Base-by-base conservation (phyloP, 169 alveolate species). In the Eimeria sp. region DNA sequence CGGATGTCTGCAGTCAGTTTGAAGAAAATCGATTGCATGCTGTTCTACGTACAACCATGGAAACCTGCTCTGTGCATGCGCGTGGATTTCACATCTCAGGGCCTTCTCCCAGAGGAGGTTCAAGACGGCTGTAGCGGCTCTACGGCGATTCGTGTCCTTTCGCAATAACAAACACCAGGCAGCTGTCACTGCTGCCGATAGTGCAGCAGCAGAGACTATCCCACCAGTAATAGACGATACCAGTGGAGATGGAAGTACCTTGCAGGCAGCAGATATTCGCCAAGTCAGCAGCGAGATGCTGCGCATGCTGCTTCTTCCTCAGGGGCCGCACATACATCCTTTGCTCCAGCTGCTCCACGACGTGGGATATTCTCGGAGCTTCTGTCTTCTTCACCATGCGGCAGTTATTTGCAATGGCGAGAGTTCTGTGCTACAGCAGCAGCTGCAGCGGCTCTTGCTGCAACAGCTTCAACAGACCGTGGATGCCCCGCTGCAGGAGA, bases 51-150 rank as follows among this genome's bases (percentile, higher is more conserved):
- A 22, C 22, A 27, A 2, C 11, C 82, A 30, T 89, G 88, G 88
- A 45, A 7, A 14, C 16, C 61, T 54, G 61, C 16, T 45, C 13
- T 76, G 18, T 63, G 95, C 86, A 57, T 61, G 83, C 84, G 27
- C 22, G 10, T 27, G 49, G n/a, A 6, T 13, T n/a, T 22, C 0
- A 0, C 9, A 9, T 20, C 27, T 73, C n/a, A 94, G 96, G 70
- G 67, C 91, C 27, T 94, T 94, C 84, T 73, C 54, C 54, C 96
- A 94, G 57, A 27, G 96, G 51, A 86, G 95, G 5, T 84, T 94
- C 70, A 34, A 67, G 9, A 57, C 82, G 65, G 90, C 94, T 30
- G 91, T 1, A 76, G 63, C 73, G 9, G 95, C 78, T 34, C 94
- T 94, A 30, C 51, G 70, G 25, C 90, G 72, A 22, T 94, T 84